Conservation (phyloP, 345 rosid species). For the Acer yangbiense region DNA sequence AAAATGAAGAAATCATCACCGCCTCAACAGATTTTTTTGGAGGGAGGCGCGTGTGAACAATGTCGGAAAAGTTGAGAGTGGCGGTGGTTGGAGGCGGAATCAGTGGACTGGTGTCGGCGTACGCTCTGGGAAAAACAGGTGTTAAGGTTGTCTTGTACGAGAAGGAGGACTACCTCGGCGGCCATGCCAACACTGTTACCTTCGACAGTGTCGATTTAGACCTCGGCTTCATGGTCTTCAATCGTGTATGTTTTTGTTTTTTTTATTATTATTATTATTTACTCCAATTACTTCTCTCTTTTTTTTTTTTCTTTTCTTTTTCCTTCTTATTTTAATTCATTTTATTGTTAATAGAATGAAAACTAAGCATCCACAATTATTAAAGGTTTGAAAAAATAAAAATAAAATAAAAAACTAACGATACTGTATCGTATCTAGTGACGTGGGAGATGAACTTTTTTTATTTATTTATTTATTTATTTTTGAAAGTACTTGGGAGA, state of each 20-base stretch:
- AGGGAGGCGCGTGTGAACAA: background rate
- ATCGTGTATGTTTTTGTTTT: conserved; percentile 44
- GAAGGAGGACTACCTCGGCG: conserved; percentile 61
- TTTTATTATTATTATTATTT: no score
- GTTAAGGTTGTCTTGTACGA: conserved; percentile 59
- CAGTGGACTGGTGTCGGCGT: conserved; percentile 62
- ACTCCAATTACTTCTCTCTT: background rate
- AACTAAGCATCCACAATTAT: no score
- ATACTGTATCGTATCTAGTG: no score
- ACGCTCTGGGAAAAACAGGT: conserved; percentile 48
- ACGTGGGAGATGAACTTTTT: no score
- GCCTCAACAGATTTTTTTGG: background rate
- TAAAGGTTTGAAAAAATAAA: no score
- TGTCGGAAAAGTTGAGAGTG: conserved; percentile 40
- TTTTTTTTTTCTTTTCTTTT: background rate
- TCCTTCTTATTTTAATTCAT: no score
- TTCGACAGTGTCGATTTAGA: conserved; percentile 60
- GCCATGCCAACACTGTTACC: conserved; percentile 63
- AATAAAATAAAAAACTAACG: no score
- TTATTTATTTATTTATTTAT: no score
- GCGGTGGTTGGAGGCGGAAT: conserved; percentile 75
- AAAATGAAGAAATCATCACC: no score
- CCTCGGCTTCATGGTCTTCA: conserved; percentile 75
- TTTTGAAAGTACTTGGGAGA: no score
- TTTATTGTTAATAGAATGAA: no score